Evolutionary conservation across 768 basidiomycete species (phyloP).

Genomic region (Tulasnella sp.): DNA sequence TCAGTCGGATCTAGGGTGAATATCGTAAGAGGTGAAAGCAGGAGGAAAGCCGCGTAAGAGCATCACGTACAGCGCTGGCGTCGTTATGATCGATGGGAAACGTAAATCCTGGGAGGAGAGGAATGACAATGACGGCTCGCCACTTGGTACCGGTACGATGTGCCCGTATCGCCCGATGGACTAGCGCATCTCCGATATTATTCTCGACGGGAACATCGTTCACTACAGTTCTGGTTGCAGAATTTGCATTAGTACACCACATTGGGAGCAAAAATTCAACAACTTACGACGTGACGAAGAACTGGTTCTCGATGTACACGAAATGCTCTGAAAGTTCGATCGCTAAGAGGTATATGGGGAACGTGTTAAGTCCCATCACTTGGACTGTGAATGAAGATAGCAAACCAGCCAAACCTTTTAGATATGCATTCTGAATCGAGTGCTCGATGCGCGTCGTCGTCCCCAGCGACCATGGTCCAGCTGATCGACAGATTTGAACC

Average conservation of each 20-base stretch:
- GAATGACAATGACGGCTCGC: conserved; percentile 89
- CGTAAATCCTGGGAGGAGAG: conserved; percentile 85
- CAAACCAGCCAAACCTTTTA: conserved; percentile 75
- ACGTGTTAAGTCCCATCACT: too few species aligned
- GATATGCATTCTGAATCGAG: conserved; percentile 90
- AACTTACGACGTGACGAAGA: conserved; percentile 78
- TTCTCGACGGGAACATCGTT: conserved; percentile 86
- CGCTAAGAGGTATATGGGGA: conserved; percentile 38
- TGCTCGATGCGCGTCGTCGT: conserved; percentile 74
- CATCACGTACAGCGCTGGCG: conserved; percentile 69
- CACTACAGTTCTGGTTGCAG: conserved; percentile 52
- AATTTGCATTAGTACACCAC: conserved; percentile 16
- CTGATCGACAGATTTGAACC: conserved; percentile 90
- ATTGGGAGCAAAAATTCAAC: neutral
- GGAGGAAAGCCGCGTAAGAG: too few species aligned
- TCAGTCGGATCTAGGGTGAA: conserved; percentile 66
- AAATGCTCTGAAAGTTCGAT: conserved; percentile 94
- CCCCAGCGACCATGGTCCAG: conserved; percentile 94
- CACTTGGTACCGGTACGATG: conserved; percentile 70
- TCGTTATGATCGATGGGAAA: conserved; percentile 88
- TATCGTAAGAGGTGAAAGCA: neutral
- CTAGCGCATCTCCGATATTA: conserved; percentile 86
- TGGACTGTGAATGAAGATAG: too few species aligned
- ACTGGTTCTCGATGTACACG: conserved; percentile 96
- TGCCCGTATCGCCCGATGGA: conserved; percentile 81